Conservation (phyloP, 352 stramenopile genomes). For the Nothophytophthora sp. region DNA sequence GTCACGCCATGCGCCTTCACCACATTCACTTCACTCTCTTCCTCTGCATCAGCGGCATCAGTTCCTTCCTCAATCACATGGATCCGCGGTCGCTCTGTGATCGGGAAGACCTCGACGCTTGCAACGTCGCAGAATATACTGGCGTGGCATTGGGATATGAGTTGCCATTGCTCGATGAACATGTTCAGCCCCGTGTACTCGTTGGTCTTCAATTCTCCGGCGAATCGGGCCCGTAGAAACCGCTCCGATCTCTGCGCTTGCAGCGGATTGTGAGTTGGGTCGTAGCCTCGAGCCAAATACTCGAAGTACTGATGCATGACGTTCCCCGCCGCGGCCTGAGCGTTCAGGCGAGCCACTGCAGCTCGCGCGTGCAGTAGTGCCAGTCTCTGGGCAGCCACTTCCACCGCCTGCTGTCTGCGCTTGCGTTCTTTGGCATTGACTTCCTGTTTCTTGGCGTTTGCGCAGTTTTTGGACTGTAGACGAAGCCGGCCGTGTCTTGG, state of each 20-base stretch:
- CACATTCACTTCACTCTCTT: conserved; percentile 17
- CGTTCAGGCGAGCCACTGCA: conserved; percentile 16
- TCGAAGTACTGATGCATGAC: conserved; percentile 34
- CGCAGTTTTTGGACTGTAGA: conserved; percentile 6
- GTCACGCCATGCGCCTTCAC: conserved; percentile 31
- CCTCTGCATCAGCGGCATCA: not conserved
- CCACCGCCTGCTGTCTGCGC: not conserved
- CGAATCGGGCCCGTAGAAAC: conserved; percentile 26
- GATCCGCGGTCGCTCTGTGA: not conserved
- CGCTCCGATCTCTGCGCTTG: conserved; percentile 4
- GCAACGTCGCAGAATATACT: conserved; percentile 18
- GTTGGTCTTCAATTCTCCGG: conserved; percentile 26
- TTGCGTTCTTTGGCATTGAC: not conserved
- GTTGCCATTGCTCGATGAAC: conserved; percentile 42
- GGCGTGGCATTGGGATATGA: conserved; percentile 34
- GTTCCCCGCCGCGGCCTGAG: conserved; percentile 19
- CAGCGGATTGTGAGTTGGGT: not conserved
- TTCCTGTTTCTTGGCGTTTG: conserved; percentile 6
- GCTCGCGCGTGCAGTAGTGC: not conserved
- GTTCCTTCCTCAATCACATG: not conserved
- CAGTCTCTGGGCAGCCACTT: not conserved
- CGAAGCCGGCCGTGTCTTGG: not conserved
- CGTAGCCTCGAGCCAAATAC: conserved; percentile 21
- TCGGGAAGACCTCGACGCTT: conserved; percentile 8
- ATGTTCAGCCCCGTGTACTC: conserved; percentile 35